Evolutionary conservation across 2,329 filamentous ascomycete genomes (phyloP), one percentile per base, ranked within the genome.

Genomic region (Orbilia oligospora): DNA sequence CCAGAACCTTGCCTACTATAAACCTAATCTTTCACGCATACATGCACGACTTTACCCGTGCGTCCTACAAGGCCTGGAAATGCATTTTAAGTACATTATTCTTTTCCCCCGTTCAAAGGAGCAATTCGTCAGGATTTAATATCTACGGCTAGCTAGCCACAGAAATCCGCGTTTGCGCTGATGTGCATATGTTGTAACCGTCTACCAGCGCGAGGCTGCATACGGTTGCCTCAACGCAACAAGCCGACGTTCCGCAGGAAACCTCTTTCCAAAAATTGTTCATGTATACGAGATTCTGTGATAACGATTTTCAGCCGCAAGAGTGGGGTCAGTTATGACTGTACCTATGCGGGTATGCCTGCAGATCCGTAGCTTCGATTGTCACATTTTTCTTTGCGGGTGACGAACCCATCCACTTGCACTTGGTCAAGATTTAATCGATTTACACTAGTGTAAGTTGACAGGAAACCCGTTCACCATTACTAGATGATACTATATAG

Each of bases 221-320:
- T 5, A 10, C 9, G 2, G 36, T 44, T 18, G 55, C 55, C 55
- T n/a, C 55, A 61, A 61, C 55, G 55, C 55, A 61, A 44, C 3
- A 22, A 16, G 33, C 55, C n/a, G 16, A 24, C 5, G 5, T 33
- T 44, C 55, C 55, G 55, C 55, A n/a, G n/a, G 18, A 61, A 61
- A 16, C 14, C 22, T 16, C 18, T 12, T 41, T 61, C 22, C 10
- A 22, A 9, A 18, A 20, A 3, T n/a, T 38, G 14, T 38, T 20
- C 5, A 16, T 38, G 14, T 18, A 9, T 6, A 18, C 20, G 24
- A 16, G 14, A 33, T 38, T 38, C n/a, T 6, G 1, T n/a, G n/a
- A 56, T 38, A 36, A 38, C 14, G 18, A 30, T 64, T 46, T 9
- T 44, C 27, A 56, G 30, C 53, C 30, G 30, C 53, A 33, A 18